Percentiles rank a stretch among this genome's conserved stretches.
phyloP scores from a whole-genome alignment of 1,139 yeast species.

The Hansenula anomala region DNA sequence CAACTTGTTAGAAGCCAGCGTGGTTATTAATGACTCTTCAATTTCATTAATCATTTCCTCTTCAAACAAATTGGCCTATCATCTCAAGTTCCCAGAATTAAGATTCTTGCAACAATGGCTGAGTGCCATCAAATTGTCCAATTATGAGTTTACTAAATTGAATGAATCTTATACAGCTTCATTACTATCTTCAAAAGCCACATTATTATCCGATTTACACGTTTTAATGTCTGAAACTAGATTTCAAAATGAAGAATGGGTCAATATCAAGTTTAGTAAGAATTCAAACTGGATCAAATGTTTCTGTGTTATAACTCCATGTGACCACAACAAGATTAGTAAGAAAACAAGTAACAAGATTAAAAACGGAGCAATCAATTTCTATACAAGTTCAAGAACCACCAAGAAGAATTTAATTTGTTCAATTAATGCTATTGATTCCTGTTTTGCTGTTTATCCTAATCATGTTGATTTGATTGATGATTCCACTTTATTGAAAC shows the following conservation, averaged over 20 bases:
- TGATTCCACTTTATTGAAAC: slow-evolving; percentile 66
- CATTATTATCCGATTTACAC: slow-evolving; percentile 67
- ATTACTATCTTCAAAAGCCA: slow-evolving; percentile 69
- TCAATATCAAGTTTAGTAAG: slow-evolving; percentile 73
- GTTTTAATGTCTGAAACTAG: slow-evolving; percentile 72
- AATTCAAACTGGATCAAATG: slow-evolving; percentile 89
- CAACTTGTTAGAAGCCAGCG: slow-evolving; percentile 69
- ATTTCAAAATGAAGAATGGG: slow-evolving; percentile 78
- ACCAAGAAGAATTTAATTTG: slow-evolving; percentile 64
- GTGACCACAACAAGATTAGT: no score
- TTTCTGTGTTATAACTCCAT: slow-evolving; percentile 72
- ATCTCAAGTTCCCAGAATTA: slow-evolving; percentile 55
- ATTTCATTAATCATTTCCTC: slow-evolving; percentile 74
- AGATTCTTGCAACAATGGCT: slow-evolving; percentile 50
- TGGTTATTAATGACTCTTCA: slow-evolving; percentile 55
- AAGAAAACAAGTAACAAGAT: slow-evolving; percentile 28
- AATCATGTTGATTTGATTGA: slow-evolving; percentile 66
- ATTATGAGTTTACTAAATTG: slow-evolving; percentile 60
- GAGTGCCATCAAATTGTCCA: slow-evolving; percentile 62
- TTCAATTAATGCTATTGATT: slow-evolving; percentile 52
- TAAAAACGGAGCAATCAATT: slow-evolving; percentile 25
- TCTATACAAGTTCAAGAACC: slow-evolving; percentile 19
- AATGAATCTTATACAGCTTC: slow-evolving; percentile 91
- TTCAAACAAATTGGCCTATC: slow-evolving; percentile 58
- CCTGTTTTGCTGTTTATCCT: slow-evolving; percentile 76